Evolutionary conservation across 2,329 filamentous ascomycete species (phyloP).

Genomic region (Fusarium sp.): DNA sequence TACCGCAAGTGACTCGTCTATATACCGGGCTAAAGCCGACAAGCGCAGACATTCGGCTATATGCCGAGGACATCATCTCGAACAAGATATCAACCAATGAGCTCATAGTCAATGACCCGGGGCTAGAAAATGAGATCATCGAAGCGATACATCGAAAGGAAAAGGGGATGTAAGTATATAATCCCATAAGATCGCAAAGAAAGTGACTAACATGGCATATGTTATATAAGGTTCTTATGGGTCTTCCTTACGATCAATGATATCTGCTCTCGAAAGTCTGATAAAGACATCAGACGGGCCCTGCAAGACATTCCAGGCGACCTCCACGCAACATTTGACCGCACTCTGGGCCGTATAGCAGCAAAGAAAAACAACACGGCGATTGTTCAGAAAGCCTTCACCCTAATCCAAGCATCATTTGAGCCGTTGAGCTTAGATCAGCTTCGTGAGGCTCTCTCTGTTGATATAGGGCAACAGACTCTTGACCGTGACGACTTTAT

Average conservation of each 20-base stretch:
- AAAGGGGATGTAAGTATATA: neutral
- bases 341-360: neutral
- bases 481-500: neutral
- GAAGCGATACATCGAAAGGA: neutral
- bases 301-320: conserved; percentile 6
- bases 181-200: rapidly evolving
- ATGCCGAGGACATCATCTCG: neutral
- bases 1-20: neutral
- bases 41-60: neutral
- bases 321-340: conserved; percentile 14
- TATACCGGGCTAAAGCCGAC: neutral
- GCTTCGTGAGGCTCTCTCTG: conserved; percentile 16
- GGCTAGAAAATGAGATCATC: neutral
- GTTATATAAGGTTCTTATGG: conserved; percentile 23
- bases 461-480: neutral
- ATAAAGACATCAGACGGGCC: conserved; percentile 1
- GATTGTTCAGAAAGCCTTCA: conserved; percentile 2
- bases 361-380: neutral
- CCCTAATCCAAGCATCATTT: neutral
- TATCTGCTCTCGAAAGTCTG: conserved; percentile 10
- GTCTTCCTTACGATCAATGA: conserved; percentile 18
- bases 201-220: neutral
- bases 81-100: neutral
- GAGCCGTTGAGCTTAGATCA: conserved; percentile 1
- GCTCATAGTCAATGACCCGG: neutral